Conservation (phyloP, 116 monocot species). For the Dioscorea cayenensis region DNA sequence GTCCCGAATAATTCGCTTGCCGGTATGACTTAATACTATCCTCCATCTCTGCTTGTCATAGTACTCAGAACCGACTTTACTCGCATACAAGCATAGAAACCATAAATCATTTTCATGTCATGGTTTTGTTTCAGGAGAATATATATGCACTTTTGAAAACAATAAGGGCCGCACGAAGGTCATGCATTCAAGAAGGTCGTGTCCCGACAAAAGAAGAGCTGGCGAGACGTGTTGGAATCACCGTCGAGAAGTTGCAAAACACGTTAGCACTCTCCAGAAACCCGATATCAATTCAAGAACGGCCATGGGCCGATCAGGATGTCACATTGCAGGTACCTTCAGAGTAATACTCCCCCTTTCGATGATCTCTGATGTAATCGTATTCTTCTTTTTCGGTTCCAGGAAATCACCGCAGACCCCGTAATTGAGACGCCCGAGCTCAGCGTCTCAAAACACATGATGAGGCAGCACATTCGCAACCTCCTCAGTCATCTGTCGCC, state of each 20-base stretch:
- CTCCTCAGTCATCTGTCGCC: slow-evolving; percentile 54
- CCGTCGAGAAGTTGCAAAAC: slow-evolving; percentile 39
- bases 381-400: slow-evolving; percentile 9
- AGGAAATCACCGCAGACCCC: slow-evolving; percentile 89
- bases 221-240: slow-evolving; percentile 61
- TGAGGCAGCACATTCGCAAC: slow-evolving; percentile 58
- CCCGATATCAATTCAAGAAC: slow-evolving; percentile 67
- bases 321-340: slow-evolving; percentile 69
- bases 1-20: slow-evolving; percentile 76
- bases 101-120: background rate
- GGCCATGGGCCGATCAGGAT: slow-evolving; percentile 60
- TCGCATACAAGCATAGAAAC: too few species aligned
- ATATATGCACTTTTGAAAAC: slow-evolving; percentile 64
- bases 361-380: background rate
- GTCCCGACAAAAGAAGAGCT: slow-evolving; percentile 60
- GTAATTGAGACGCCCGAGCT: slow-evolving; percentile 63
- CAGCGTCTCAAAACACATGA: slow-evolving; percentile 51
- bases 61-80: too few species aligned
- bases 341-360: background rate
- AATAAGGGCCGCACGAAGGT: slow-evolving; percentile 40
- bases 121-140: slow-evolving; percentile 43
- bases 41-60: background rate
- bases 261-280: slow-evolving; percentile 43
- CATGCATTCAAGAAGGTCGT: slow-evolving; percentile 54
- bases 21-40: slow-evolving; percentile 26